These are phyloP conservation scores for Xanthoceras sorbifolium DNA, from an alignment of 345 rosid genomes.

Conservation along the genomic window DNA sequence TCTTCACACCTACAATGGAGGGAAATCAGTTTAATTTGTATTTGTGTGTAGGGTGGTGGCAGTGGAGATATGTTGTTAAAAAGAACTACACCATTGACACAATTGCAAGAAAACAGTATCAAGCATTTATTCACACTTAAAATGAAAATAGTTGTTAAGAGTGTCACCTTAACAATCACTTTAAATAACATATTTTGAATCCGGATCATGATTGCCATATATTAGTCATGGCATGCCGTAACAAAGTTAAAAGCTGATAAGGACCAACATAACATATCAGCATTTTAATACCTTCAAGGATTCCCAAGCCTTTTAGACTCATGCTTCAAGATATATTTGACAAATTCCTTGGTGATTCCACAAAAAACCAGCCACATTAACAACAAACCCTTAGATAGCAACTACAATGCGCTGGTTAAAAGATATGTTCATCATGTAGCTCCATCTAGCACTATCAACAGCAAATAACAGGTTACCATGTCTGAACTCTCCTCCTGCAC, in stretches of 20 bases:
- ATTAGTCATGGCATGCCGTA: slow-evolving; percentile 1
- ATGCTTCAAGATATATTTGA: not conserved
- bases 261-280: not conserved
- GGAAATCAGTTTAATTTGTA: not conserved
- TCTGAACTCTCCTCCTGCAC: no score
- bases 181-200: not conserved
- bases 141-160: not conserved
- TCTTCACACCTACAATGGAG: not conserved
- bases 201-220: not conserved
- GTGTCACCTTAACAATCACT: not conserved
- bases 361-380: not conserved
- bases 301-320: not conserved
- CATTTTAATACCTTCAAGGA: not conserved
- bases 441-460: no score
- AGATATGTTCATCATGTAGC: not conserved
- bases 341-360: not conserved
- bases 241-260: not conserved
- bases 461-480: no score
- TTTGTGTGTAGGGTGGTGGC: not conserved
- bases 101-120: not conserved
- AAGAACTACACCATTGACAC: not conserved
- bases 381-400: not conserved
- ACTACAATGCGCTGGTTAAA: not conserved
- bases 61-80: not conserved
- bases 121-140: not conserved